Evolutionary conservation across 371 early-diverging fungal genomes (phyloP).

Genomic region (Gilbertella persicaria): DNA sequence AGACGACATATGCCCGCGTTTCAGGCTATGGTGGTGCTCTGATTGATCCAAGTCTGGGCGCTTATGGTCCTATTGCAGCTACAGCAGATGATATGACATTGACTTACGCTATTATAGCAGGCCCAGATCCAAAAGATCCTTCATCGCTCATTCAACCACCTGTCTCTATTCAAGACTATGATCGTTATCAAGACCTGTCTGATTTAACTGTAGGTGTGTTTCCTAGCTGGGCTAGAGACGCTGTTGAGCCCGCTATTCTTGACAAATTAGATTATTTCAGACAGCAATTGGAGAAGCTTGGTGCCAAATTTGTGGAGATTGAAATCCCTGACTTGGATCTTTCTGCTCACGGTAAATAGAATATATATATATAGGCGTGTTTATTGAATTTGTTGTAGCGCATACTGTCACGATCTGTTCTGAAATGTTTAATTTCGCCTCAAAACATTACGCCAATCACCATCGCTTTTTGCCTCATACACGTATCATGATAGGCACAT

Average conservation of each 20-base stretch:
- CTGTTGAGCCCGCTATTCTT: constrained; percentile 45
- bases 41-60: constrained; percentile 56
- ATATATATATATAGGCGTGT: not conserved
- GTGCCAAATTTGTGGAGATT: constrained; percentile 66
- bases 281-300: constrained; percentile 41
- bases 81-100: constrained; percentile 66
- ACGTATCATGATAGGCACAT: constrained; percentile 30
- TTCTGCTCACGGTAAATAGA: constrained; percentile 29
- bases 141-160: constrained; percentile 19
- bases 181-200: constrained; percentile 20
- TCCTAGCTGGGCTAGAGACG: constrained; percentile 21
- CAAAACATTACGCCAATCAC: constrained; percentile 11
- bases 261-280: constrained; percentile 44
- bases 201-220: constrained; percentile 32
- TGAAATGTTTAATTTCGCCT: constrained; percentile 59
- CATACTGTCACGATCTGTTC: constrained; percentile 66
- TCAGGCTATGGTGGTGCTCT: constrained; percentile 51
- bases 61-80: constrained; percentile 66
- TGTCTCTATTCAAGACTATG: constrained; percentile 28
- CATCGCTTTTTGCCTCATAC: constrained; percentile 34
- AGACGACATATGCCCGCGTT: constrained; percentile 69
- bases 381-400: constrained; percentile 28
- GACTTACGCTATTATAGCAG: constrained; percentile 63
- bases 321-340: constrained; percentile 67
- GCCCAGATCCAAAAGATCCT: constrained; percentile 52